A percentile compares a stretch with the other conserved stretches of the same genome.
These are phyloP conservation scores for Tetrastigma voinierianum DNA, from an alignment of 164 flowering plant genomes.

Conservation along the genomic window DNA sequence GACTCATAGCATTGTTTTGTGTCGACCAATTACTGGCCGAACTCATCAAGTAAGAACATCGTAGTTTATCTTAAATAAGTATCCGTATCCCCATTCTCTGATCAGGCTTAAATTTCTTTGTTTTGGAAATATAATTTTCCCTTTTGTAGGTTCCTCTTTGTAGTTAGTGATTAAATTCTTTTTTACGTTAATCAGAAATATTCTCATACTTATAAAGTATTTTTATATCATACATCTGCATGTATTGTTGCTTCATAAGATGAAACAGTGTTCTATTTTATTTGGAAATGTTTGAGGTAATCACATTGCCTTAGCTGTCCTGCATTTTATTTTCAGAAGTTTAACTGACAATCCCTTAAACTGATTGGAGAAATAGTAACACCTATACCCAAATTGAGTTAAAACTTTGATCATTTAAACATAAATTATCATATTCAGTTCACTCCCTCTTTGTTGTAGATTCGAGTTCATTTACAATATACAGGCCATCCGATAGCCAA, in stretches of 20 bases:
- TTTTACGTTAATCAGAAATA: background rate
- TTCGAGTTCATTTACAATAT: constrained; percentile 82
- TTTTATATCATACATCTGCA: background rate
- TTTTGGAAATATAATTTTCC: too few relatives aligned
- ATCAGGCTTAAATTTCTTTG: too few relatives aligned
- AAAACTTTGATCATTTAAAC: too few relatives aligned
- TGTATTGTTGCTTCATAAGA: background rate
- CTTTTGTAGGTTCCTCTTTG: too few relatives aligned
- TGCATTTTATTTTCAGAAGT: background rate
- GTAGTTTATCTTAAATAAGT: background rate
- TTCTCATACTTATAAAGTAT: background rate
- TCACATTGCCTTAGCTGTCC: background rate
- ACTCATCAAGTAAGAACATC: constrained; percentile 74
- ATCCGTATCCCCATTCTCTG: background rate
- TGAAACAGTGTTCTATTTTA: background rate
- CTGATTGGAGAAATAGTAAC: too few relatives aligned
- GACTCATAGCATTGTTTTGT: constrained; percentile 67
- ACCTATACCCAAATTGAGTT: too few relatives aligned
- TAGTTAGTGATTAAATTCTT: too few relatives aligned
- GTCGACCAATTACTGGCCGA: constrained; percentile 90
- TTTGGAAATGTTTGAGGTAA: background rate
- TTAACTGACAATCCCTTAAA: background rate
- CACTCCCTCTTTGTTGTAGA: constrained; percentile 37
- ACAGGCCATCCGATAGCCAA: constrained; percentile 93
- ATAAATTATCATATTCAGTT: too few relatives aligned